Conservation (phyloP, 2,329 filamentous ascomycete species). For the Nannizzia gypsea region DNA sequence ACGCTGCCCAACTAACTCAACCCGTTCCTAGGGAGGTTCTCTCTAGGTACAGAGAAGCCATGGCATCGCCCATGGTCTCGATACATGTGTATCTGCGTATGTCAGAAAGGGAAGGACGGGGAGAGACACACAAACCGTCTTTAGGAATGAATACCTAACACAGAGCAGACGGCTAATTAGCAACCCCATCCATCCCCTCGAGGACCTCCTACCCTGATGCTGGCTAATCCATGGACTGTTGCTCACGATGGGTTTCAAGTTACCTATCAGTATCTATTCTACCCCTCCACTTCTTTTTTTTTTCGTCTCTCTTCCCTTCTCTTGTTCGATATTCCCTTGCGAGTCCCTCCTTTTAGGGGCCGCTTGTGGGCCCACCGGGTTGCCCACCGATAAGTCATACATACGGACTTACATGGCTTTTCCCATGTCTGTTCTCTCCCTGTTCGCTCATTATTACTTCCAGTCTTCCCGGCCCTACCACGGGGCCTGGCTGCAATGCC, state of each 20-base stretch:
- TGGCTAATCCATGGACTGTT: not conserved
- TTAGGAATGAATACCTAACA: not conserved
- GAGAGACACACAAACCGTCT: not conserved
- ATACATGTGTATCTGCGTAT: not conserved
- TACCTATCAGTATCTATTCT: conserved; percentile 4
- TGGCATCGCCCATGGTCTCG: not conserved
- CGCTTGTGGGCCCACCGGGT: not conserved
- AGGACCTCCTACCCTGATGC: not conserved
- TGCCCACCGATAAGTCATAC: not conserved
- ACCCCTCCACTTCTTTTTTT: conserved; percentile 5
- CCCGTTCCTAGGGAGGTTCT: not conserved
- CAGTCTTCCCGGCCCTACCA: conserved; percentile 2
- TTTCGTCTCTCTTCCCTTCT: too few species aligned
- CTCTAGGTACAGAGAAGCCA: not conserved
- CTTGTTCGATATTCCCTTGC: not conserved
- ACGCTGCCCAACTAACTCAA: conserved; percentile 16
- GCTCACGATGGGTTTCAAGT: not conserved
- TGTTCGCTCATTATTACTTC: conserved; percentile 2
- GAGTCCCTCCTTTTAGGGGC: not conserved
- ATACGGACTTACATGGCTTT: not conserved
- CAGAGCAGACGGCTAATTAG: not conserved
- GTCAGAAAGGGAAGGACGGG: not conserved
- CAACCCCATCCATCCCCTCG: not conserved
- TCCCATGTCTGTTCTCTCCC: not conserved
- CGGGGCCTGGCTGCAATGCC: conserved; percentile 2